Evolutionary conservation across 345 rosid species (phyloP), one percentile per base, ranked within the genome.

Genomic region (Excoecaria agallocha): DNA sequence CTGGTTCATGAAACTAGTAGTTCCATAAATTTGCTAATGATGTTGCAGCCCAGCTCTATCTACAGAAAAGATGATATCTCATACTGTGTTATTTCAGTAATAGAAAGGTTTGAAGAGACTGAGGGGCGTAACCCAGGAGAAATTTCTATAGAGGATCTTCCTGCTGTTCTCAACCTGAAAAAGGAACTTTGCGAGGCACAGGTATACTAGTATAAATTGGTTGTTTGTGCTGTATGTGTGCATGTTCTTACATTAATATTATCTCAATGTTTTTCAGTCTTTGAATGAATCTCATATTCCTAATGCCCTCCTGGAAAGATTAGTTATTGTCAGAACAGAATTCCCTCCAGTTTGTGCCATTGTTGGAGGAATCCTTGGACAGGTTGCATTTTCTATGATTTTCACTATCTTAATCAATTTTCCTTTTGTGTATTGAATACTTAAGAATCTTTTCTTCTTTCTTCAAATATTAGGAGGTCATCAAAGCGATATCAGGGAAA

Each of bases 261-360:
- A 8, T 62, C 49, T 64, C 66, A 12, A 62, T 60, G 24, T 12
- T 4, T 30, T 70, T 67, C 92, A 91, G 99, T 82, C 84, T 17
- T 54, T 91, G 37, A 82, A 77, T 69, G 92, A 90, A 81, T 83
- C 90, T 72, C 88, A 75, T 62, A 54, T 93, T 71, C 94, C 91
- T 6, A 82, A 90, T 79, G 62, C 78, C 66, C 86, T 93, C 48
- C 82, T 95, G 45, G 96, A 91, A 77, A 91, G 98, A 76, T 84
- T 93, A 78, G 80, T 90, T 63, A 60, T 25, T 5, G 83, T 82
- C 68, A 71, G 70, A 30, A 78, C 64, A 46, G 97, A 93, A 81
- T 95, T 87, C 74, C 94, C 98, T 76, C 92, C 96, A 3, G 94
- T 89, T 56, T 95, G 99, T 87, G 98, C 98, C 50, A 83, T 95